Evolutionary conservation across 2,329 filamentous ascomycete species (phyloP), one percentile per base, ranked within the genome.

Genomic region (Penicillium psychrosexuale): DNA sequence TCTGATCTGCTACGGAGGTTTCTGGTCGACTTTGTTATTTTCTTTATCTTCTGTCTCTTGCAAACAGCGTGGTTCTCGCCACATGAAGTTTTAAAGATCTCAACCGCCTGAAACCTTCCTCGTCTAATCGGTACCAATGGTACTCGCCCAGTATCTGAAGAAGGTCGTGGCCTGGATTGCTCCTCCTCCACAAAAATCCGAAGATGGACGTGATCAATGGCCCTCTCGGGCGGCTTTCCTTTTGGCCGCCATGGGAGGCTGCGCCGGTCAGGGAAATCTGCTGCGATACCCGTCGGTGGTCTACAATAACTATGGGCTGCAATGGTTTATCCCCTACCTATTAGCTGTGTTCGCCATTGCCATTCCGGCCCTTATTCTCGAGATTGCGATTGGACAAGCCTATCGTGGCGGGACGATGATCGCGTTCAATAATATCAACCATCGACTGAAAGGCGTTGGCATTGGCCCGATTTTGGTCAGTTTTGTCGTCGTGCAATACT

Each of bases 311-410:
- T 76, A 82, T 53, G 82, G 82, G 3, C 71, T 84, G 6, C 82
- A 84, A 61, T 84, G 82, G 82, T 84, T 83, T 66, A 78, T 84
- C 17, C 82, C 82, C 0, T 84, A 84, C 57, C 64, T 84, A 5
- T 69, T 84, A 53, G 79, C 80, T 6, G 75, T 84, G 15, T 79
- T 82, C 54, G 67, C 83, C 11, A 76, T 84, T 53, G 81, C 81
- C 36, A 83, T 84, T 42, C 82, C 82, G 0, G 75, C 78, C 0
- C 74, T 84, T 36, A 76, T 83, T 12, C 76, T 84, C 22, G 82
- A 84, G 64, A 82, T 84, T 47, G 65, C 75, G 1, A 74, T 78
- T 30, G 77, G 77, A 33, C 74, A 84, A 61, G 81, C 81, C 5
- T 82, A 83, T 62, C 80, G 80, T 12, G 81, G 80, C 37, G 81